phyloP scores from a whole-genome alignment of 176 grass and related monocot genomes.

The Pontederia crassipes region DNA sequence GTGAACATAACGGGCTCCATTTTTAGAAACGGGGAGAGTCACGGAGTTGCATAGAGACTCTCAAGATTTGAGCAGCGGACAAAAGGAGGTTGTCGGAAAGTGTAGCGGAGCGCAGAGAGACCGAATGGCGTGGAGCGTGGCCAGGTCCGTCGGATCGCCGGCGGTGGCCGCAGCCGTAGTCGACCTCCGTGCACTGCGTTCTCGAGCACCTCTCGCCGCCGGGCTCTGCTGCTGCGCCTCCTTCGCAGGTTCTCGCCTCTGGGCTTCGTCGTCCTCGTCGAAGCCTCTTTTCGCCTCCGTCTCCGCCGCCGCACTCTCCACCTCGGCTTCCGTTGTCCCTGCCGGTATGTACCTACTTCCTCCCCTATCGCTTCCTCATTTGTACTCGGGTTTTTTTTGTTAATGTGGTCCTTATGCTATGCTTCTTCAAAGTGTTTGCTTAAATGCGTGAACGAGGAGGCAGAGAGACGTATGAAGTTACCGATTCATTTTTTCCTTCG shows the following conservation, averaged over 20 bases:
- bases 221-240: constrained; percentile 23
- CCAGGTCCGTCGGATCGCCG: background rate
- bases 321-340: background rate
- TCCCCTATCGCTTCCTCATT: background rate
- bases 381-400: too few relatives aligned
- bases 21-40: too few relatives aligned
- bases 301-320: background rate
- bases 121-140: constrained; percentile 10
- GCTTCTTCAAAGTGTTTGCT: background rate
- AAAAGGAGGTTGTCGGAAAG: too few relatives aligned
- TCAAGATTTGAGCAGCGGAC: too few relatives aligned
- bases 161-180: background rate
- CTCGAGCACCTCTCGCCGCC: background rate
- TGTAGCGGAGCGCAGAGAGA: background rate
- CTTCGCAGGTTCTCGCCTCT: constrained; percentile 4
- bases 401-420: background rate
- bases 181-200: constrained; percentile 4
- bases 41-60: too few relatives aligned
- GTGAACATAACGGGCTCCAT: too few relatives aligned
- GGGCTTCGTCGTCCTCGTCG: background rate
- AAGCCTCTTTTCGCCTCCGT: constrained; percentile 11
- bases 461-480: too few relatives aligned
- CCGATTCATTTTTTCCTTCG: too few relatives aligned
- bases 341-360: background rate
- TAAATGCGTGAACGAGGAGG: too few relatives aligned